Evolutionary conservation across 768 basidiomycete species (phyloP).

Genomic region (Amanita muscaria): DNA sequence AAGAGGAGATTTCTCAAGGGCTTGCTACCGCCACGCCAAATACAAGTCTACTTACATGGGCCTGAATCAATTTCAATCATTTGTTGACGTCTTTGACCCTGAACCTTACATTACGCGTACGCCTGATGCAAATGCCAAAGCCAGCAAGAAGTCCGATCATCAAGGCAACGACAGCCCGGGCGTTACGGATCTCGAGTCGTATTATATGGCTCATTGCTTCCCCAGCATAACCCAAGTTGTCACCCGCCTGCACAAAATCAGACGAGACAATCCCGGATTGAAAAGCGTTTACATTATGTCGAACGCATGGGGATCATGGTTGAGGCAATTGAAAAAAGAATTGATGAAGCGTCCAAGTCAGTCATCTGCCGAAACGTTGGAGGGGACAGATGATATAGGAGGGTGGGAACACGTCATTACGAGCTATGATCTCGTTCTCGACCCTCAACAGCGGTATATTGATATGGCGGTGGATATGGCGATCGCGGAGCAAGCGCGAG

Average conservation of each 20-base stretch:
- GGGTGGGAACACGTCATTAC: slow-evolving; percentile 39
- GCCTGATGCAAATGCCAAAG: background rate
- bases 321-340: background rate
- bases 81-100: slow-evolving; percentile 34
- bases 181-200: background rate
- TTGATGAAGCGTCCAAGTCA: background rate
- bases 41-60: slow-evolving; percentile 42
- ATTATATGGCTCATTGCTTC: slow-evolving; percentile 25
- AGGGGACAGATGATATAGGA: slow-evolving; percentile 30
- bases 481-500: slow-evolving; percentile 46
- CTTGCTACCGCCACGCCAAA: slow-evolving; percentile 40
- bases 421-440: slow-evolving; percentile 27
- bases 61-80: slow-evolving; percentile 34
- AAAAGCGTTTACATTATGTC: slow-evolving; percentile 15
- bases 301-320: slow-evolving; percentile 6
- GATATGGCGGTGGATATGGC: slow-evolving; percentile 53
- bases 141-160: background rate
- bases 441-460: slow-evolving; percentile 37
- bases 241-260: slow-evolving; percentile 21
- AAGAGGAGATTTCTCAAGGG: slow-evolving; percentile 47
- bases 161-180: background rate
- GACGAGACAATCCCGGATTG: slow-evolving; percentile 20
- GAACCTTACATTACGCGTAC: slow-evolving; percentile 5
- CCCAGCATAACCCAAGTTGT: slow-evolving; percentile 32
- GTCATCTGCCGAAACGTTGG: slow-evolving; percentile 32